phyloP scores from a whole-genome alignment of 2,329 filamentous ascomycete genomes.

The Hansfordia pulvinata region DNA sequence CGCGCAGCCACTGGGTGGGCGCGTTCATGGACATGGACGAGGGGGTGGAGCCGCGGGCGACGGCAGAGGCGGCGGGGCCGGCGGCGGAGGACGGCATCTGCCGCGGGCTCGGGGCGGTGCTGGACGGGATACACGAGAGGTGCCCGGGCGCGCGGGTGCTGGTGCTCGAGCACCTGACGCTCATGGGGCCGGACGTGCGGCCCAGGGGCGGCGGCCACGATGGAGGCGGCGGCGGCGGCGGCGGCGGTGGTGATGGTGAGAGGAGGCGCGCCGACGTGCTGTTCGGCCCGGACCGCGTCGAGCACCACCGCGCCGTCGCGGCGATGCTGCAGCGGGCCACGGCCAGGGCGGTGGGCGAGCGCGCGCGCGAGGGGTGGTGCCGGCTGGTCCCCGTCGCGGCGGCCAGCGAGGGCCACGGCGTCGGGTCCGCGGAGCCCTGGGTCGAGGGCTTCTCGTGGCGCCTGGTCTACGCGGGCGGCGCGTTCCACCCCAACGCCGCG shows the following conservation, averaged over 20 bases:
- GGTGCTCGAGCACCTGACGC: slow-evolving; percentile 23
- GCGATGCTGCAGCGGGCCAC: slow-evolving; percentile 12
- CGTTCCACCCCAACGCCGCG: slow-evolving; percentile 15
- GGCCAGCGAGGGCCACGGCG: slow-evolving; percentile 12
- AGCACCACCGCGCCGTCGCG: slow-evolving; percentile 11
- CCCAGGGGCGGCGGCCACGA: no score
- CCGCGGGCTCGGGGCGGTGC: no score
- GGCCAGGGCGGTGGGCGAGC: slow-evolving; percentile 8
- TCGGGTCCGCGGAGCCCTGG: slow-evolving; percentile 15
- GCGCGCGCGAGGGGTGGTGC: slow-evolving; percentile 14
- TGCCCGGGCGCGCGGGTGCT: slow-evolving; percentile 27
- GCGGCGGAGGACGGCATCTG: slow-evolving; percentile 12
- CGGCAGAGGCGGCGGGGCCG: slow-evolving; percentile 9
- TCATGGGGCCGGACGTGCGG: slow-evolving; percentile 15
- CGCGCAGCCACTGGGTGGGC: slow-evolving; percentile 6
- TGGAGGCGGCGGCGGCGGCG: no score
- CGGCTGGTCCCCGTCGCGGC: slow-evolving; percentile 10
- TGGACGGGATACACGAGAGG: slow-evolving; percentile 14
- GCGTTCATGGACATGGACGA: slow-evolving; percentile 6
- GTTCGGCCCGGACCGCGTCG: slow-evolving; percentile 12
- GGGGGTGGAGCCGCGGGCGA: slow-evolving; percentile 1
- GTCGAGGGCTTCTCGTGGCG: slow-evolving; percentile 15
- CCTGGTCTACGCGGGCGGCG: slow-evolving; percentile 9
- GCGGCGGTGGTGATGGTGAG: neutral
- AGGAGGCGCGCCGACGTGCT: slow-evolving; percentile 14